Evolutionary conservation across 2,329 filamentous ascomycete species (phyloP).

Genomic region (Penicillium sp.): DNA sequence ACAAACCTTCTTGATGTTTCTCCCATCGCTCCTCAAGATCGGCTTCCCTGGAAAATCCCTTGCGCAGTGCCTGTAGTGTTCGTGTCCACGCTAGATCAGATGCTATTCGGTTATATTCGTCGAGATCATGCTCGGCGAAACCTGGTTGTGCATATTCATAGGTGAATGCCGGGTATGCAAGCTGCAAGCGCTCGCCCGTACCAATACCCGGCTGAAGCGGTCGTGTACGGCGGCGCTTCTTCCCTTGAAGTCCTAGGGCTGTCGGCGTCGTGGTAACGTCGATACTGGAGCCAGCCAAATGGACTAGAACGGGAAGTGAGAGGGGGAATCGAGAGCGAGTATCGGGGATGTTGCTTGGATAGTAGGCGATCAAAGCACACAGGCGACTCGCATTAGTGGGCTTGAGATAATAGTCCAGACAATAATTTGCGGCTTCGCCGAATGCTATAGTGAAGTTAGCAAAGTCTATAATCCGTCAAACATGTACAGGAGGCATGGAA

Average conservation of each 20-base stretch:
- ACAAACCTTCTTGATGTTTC: constrained; percentile 33
- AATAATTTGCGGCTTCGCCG: constrained; percentile 55
- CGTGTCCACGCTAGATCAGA: constrained; percentile 65
- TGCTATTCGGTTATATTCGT: constrained; percentile 60
- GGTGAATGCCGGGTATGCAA: constrained; percentile 41
- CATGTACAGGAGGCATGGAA: constrained; percentile 6
- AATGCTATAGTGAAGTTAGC: constrained; percentile 45
- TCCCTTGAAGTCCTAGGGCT: constrained; percentile 50
- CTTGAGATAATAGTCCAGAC: constrained; percentile 54
- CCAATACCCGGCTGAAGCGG: constrained; percentile 49
- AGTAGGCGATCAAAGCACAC: constrained; percentile 57
- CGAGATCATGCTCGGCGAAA: constrained; percentile 65
- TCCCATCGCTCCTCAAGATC: constrained; percentile 36
- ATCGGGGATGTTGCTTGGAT: constrained; percentile 54
- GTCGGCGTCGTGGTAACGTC: constrained; percentile 47
- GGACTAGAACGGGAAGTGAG: constrained; percentile 48
- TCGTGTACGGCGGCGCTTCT: constrained; percentile 45
- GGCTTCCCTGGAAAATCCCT: constrained; percentile 49
- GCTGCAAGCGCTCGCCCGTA: constrained; percentile 40
- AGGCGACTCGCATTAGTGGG: constrained; percentile 50
- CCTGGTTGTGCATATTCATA: constrained; percentile 56
- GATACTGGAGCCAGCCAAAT: constrained; percentile 50
- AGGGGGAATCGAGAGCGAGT: constrained; percentile 35
- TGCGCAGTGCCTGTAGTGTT: constrained; percentile 54
- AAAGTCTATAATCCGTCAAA: background rate